Conservation (phyloP, 208 protist species). For the Sergeia podlipaevii region DNA sequence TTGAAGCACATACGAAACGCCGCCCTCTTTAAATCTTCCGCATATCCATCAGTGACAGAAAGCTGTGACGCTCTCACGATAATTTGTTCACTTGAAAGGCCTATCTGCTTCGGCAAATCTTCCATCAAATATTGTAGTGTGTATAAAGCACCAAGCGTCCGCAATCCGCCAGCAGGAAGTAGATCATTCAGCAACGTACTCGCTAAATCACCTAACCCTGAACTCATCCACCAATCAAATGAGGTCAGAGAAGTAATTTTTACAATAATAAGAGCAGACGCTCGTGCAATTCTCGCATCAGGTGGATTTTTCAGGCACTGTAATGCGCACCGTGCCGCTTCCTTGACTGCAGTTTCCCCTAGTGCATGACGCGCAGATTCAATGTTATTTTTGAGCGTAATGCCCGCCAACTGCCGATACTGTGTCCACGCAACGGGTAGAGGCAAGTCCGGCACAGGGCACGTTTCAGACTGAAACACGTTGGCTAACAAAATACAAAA, state of each 20-base stretch:
- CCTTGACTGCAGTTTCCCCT: constrained; percentile 67
- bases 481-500: constrained; percentile 77
- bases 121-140: constrained; percentile 87
- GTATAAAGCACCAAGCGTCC: constrained; percentile 73
- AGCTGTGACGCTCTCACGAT: constrained; percentile 56
- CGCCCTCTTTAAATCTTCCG: constrained; percentile 55
- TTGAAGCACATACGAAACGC: constrained; percentile 87
- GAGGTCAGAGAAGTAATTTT: constrained; percentile 78
- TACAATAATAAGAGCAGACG: constrained; percentile 79
- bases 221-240: constrained; percentile 72
- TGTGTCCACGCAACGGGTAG: constrained; percentile 56
- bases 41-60: constrained; percentile 12
- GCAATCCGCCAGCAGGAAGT: constrained; percentile 46
- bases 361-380: constrained; percentile 49
- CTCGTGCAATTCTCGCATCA: constrained; percentile 58
- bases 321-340: constrained; percentile 59
- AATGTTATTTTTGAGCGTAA: constrained; percentile 87
- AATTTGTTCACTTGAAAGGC: constrained; percentile 62
- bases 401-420: constrained; percentile 73
- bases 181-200: constrained; percentile 64
- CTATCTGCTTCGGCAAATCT: constrained; percentile 78
- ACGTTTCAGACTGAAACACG: constrained; percentile 53
- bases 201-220: constrained; percentile 56
- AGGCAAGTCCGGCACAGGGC: constrained; percentile 35
- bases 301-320: constrained; percentile 38